Percentiles rank a stretch among this genome's conserved stretches.
Conservation (phyloP, 495 filamentous ascomycete species). For the Podospora anserina region DNA sequence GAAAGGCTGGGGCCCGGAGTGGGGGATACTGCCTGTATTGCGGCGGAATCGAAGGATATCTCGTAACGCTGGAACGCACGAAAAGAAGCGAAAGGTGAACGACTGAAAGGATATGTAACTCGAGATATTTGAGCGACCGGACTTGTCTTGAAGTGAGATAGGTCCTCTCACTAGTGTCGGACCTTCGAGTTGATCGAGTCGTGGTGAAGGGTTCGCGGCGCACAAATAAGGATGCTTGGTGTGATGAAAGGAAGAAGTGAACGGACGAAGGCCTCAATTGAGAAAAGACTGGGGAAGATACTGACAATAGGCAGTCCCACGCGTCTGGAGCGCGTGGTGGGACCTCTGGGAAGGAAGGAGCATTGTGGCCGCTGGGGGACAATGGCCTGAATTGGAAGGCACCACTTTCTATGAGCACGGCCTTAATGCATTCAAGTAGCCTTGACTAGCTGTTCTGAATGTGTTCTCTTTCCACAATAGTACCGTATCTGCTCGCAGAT, state of each 20-base stretch:
- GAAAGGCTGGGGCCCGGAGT: neutral
- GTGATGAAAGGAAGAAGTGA: neutral
- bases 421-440: neutral
- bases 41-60: neutral
- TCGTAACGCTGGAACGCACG: neutral
- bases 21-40: neutral
- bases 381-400: neutral
- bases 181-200: neutral
- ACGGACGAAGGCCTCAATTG: neutral
- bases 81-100: neutral
- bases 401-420: neutral
- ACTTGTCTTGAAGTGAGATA: neutral
- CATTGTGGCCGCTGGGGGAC: neutral
- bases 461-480: neutral
- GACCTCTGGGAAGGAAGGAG: neutral
- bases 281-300: neutral
- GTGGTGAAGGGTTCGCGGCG: neutral
- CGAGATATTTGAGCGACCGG: neutral
- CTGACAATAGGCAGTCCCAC: neutral
- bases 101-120: neutral
- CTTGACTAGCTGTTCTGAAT: neutral
- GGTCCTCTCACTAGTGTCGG: neutral
- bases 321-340: neutral
- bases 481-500: neutral
- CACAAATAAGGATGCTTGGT: neutral